These are phyloP conservation scores for Leucaena leucocephala DNA, from an alignment of 306 rosid species.

Conservation along the genomic window DNA sequence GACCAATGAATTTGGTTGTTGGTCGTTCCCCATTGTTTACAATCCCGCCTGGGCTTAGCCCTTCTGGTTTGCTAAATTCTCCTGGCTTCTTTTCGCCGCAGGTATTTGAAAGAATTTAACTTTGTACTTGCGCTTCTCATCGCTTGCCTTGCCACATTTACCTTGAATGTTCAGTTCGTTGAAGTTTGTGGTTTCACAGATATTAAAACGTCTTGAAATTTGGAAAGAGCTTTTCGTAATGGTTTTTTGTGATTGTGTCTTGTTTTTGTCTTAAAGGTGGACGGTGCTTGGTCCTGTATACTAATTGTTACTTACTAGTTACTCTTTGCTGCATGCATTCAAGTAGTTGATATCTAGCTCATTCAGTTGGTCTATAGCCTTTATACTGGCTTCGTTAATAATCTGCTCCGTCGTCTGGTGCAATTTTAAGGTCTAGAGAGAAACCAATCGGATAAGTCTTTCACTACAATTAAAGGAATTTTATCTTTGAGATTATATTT, in stretches of 20 bases:
- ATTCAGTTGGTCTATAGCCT: neutral
- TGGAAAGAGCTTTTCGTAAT: neutral
- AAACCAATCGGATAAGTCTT: neutral
- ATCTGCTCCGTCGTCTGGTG: neutral
- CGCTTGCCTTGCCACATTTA: neutral
- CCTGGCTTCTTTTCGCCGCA: slow-evolving; percentile 88
- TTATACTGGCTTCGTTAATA: neutral
- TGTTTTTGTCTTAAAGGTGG: slow-evolving; percentile 1
- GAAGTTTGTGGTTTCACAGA: neutral
- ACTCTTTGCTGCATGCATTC: slow-evolving; percentile 2
- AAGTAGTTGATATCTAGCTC: no score
- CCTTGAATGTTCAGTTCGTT: neutral
- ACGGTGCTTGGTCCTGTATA: neutral
- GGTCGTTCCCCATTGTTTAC: slow-evolving; percentile 78
- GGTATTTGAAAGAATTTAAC: slow-evolving; percentile 44
- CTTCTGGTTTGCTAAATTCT: slow-evolving; percentile 87
- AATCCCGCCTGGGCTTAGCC: slow-evolving; percentile 81
- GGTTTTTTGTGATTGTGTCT: neutral
- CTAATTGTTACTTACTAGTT: neutral
- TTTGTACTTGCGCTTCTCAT: neutral
- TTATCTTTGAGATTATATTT: neutral
- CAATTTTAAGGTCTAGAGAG: neutral
- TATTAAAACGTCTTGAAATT: neutral
- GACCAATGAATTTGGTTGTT: slow-evolving; percentile 76
- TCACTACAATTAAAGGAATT: neutral